Base-by-base conservation (phyloP, 1,139 yeast genomes). In the Oligophagozyma castellii region DNA sequence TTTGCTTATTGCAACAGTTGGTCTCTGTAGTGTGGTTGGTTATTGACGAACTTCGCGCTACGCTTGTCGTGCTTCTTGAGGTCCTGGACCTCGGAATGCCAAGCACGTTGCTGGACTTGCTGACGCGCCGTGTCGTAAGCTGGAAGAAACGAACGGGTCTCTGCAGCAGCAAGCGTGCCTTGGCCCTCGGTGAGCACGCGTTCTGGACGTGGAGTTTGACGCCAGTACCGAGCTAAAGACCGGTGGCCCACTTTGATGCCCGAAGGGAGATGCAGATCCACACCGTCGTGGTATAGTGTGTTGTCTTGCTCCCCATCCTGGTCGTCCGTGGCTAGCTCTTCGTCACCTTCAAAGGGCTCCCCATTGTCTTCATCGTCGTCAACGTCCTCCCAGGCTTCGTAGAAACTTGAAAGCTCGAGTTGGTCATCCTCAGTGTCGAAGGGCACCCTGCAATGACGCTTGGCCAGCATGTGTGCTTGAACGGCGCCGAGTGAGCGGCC, bases 161-260 rank as follows among this genome's bases (percentile, higher is more conserved):
- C 95, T 2, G 95, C 95, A 19, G 95, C 93, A 48, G 81, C 67
- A 16, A 89, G 77, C 0, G 96, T 89, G 40, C 93, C 92, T 58
- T 83, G 95, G 27, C 95, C 96, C 51, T 84, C 95, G 19, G 76
- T 65, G 24, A 77, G 63, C 29, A 70, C 69, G 35, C 67, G 59
- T 36, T 79, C 86, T 2, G 93, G 93, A 32, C 75, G 73, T 42
- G 81, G 58, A 50, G 77, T 74, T 61, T 84, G 93, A 52, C 76
- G 76, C 61, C 75, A 86, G 57, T 86, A 89, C 48, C 93, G 69
- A 29, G 75, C 80, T 47, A 84, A 61, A 2, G 94, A 71, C 48
- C 98, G 70, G 55, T 89, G 96, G 10, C 98, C 96, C 21, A 84
- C 70, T 19, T 81, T 75, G 6, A 74, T 65, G 37, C 96, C 96